These are phyloP conservation scores for Fonsecaea pedrosoi DNA, from an alignment of 2,329 filamentous ascomycete genomes.

Conservation along the genomic window DNA sequence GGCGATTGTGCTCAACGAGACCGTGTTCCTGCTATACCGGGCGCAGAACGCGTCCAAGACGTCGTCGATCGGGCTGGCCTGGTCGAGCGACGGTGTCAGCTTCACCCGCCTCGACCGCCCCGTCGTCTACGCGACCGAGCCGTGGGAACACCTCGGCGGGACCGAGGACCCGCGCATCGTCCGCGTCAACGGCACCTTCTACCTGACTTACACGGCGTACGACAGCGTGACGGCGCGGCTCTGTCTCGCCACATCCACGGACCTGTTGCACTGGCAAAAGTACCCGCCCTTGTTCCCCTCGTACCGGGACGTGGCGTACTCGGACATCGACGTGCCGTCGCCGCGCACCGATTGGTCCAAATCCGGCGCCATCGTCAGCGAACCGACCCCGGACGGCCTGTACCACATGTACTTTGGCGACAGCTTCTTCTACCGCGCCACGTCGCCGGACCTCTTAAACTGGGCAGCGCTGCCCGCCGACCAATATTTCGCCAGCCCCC, in stretches of 20 bases:
- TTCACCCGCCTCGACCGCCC: constrained; percentile 47
- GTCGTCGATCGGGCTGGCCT: constrained; percentile 47
- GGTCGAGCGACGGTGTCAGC: constrained; percentile 46
- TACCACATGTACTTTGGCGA: constrained; percentile 49
- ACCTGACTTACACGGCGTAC: constrained; percentile 49
- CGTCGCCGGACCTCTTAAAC: constrained; percentile 44
- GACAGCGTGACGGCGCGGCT: constrained; percentile 44
- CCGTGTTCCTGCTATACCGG: constrained; percentile 47
- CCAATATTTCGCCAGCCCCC: constrained; percentile 41
- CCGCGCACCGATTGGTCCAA: constrained; percentile 23
- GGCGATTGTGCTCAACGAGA: constrained; percentile 39
- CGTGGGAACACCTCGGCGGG: constrained; percentile 45
- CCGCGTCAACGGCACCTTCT: constrained; percentile 48
- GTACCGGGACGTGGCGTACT: constrained; percentile 20
- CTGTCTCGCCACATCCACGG: constrained; percentile 47
- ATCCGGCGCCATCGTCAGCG: constrained; percentile 40
- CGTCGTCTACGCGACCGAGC: constrained; percentile 45
- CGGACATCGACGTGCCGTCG: constrained; percentile 16
- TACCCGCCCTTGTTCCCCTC: constrained; percentile 33
- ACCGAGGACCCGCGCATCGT: constrained; percentile 48
- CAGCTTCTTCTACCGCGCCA: constrained; percentile 42
- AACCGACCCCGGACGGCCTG: constrained; percentile 42
- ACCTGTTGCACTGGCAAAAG: constrained; percentile 48
- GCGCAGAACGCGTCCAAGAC: constrained; percentile 46
- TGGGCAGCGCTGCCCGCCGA: constrained; percentile 39